phyloP scores from a whole-genome alignment of 1,284 basidiomycete species.

The Tylopilus orsonianus region DNA sequence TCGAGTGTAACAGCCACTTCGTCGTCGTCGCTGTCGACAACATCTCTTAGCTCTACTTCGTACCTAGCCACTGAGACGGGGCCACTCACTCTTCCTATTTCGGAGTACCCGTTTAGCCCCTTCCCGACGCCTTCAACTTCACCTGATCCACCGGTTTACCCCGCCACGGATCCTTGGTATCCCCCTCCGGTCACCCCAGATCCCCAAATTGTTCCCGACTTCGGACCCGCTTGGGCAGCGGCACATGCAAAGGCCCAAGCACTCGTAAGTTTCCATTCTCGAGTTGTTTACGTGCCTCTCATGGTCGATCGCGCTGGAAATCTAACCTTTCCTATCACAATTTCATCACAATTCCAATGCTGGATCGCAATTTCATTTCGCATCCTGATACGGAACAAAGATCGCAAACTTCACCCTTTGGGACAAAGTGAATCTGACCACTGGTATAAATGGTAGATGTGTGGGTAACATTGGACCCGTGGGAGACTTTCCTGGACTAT shows the following conservation, averaged over 20 bases:
- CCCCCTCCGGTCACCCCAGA: slow-evolving; percentile 20
- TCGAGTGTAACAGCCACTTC: background rate
- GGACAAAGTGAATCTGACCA: slow-evolving; percentile 39
- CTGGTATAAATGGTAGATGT: slow-evolving; percentile 37
- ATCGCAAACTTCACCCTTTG: slow-evolving; percentile 35
- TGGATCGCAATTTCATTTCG: background rate
- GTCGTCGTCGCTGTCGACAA: background rate
- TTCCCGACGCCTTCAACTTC: slow-evolving; percentile 17
- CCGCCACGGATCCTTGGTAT: slow-evolving; percentile 18
- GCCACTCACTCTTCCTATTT: slow-evolving; percentile 22
- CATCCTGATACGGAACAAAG: slow-evolving; percentile 7
- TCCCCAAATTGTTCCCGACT: slow-evolving; percentile 37
- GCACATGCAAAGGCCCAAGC: slow-evolving; percentile 38
- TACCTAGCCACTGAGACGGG: slow-evolving; percentile 23
- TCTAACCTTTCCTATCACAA: background rate
- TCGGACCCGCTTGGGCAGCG: slow-evolving; percentile 37
- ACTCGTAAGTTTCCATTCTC: slow-evolving; percentile 16
- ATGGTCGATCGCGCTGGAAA: background rate
- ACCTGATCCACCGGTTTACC: slow-evolving; percentile 16
- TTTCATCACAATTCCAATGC: background rate
- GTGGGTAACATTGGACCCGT: slow-evolving; percentile 39
- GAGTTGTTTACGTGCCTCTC: background rate
- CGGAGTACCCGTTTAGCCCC: slow-evolving; percentile 17
- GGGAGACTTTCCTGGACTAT: slow-evolving; percentile 18
- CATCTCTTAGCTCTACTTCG: slow-evolving; percentile 8